Conservation (phyloP, 305 asterid species). For the Fraxinus angustifolia region DNA sequence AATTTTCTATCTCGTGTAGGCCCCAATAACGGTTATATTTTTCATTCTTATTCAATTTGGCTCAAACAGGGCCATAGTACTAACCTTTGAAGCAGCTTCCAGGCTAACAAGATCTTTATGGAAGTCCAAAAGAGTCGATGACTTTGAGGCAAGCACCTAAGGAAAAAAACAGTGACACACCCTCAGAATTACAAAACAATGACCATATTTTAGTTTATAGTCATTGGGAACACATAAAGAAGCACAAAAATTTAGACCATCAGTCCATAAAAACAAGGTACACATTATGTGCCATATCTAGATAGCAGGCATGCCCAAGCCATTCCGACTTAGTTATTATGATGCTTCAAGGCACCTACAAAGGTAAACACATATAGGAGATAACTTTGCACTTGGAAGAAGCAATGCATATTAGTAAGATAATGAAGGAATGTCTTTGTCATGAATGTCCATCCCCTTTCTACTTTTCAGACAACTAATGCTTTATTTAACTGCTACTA, state of each 20-base stretch:
- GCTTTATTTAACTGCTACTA: neutral
- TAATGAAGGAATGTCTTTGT: neutral
- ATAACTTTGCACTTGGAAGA: neutral
- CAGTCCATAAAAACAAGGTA: neutral
- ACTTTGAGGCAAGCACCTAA: conserved; percentile 72
- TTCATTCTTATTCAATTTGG: too few species aligned
- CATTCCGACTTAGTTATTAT: neutral
- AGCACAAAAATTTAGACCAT: neutral
- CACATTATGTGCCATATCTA: neutral
- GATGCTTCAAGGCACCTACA: neutral
- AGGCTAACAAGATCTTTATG: conserved; percentile 65
- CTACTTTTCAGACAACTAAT: neutral
- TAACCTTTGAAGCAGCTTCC: conserved; percentile 93
- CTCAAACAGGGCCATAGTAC: neutral
- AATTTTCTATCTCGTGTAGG: too few species aligned
- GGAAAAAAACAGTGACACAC: neutral
- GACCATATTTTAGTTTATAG: neutral
- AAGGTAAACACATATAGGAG: neutral
- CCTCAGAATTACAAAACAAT: neutral
- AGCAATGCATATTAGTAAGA: neutral
- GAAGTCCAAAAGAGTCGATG: conserved; percentile 73
- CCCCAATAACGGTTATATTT: too few species aligned
- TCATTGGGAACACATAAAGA: neutral
- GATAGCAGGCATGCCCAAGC: neutral
- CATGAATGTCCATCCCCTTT: neutral